phyloP scores from a whole-genome alignment of 495 filamentous ascomycete species.

The Neurospora sp. region DNA sequence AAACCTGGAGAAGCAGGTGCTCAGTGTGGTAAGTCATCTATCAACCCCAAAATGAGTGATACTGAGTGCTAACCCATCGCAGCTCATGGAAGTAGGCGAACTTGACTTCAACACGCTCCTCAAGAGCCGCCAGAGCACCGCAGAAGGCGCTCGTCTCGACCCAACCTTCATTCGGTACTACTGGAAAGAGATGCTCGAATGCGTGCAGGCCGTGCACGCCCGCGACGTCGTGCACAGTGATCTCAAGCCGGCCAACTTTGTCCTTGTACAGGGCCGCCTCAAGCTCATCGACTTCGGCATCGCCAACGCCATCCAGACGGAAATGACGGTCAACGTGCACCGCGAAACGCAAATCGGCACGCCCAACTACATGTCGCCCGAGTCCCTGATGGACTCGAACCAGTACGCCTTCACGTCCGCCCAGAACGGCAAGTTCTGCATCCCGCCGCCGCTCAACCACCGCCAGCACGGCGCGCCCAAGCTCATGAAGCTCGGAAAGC shows the following conservation, averaged over 20 bases:
- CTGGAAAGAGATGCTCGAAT: slow-evolving; percentile 99
- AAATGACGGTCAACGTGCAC: slow-evolving; percentile 95
- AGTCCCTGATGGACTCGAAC: slow-evolving; percentile 84
- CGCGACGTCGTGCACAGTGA: slow-evolving; percentile 92
- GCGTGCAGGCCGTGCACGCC: slow-evolving; percentile 77
- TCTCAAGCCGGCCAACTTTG: slow-evolving; percentile 90
- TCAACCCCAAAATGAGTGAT: not conserved
- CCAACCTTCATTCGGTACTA: slow-evolving; percentile 87
- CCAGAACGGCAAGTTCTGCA: slow-evolving; percentile 37
- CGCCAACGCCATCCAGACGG: slow-evolving; percentile 85
- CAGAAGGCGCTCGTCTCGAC: slow-evolving; percentile 70
- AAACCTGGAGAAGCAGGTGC: slow-evolving; percentile 74
- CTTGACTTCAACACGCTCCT: slow-evolving; percentile 88
- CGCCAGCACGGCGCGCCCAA: slow-evolving; percentile 47
- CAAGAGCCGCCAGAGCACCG: slow-evolving; percentile 52
- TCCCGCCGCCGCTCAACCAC: slow-evolving; percentile 22
- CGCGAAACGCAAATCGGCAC: slow-evolving; percentile 91
- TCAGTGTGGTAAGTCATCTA: slow-evolving; percentile 58
- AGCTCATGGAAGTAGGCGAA: slow-evolving; percentile 97
- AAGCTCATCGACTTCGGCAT: slow-evolving; percentile 96
- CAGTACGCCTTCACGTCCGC: slow-evolving; percentile 31
- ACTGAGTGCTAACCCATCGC: slow-evolving; percentile 1
- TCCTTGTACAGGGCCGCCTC: slow-evolving; percentile 71
- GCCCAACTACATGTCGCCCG: slow-evolving; percentile 97
- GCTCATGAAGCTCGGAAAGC: slow-evolving; percentile 91